Base-by-base conservation (phyloP, 2,329 filamentous ascomycete species). In the Talaromyces sp. region DNA sequence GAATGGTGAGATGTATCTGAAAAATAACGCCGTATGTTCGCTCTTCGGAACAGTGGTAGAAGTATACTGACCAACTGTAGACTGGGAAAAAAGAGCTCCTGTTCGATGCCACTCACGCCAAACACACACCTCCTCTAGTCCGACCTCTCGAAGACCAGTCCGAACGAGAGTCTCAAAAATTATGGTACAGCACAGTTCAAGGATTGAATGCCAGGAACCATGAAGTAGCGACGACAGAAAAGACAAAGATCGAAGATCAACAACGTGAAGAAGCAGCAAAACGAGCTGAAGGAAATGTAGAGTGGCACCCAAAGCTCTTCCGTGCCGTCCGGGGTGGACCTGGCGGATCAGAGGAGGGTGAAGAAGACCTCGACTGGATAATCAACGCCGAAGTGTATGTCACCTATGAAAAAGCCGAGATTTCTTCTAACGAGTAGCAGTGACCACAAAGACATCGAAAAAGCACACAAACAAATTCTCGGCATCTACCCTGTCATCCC, bases 1-100 rank as follows among this genome's bases (percentile, higher is more conserved):
- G 95, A 95, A 90, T 70, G 91, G 92, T 64, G 92, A 98, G 76
- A 99, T 99, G 94, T 89, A 85, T 70, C 90, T 97, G 73, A 97
- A 93, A 76, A 86, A 97, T 74, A 75, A 93, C 68, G 86, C 86
- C 75, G 91, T 93, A 82, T 69, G 87, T 74, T 22, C n/a, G n/a
- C n/a, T 22, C 33, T 14, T 7, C 5, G 1, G 1, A 5, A 22
- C 9, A 0, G 52, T 39, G 52, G 33, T 22, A 50, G 47, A 9
- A 27, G n/a, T 35, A 10, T 35, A 33, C 16, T 41, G 8, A 61
- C 45, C 1, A 27, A 22, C 33, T 9, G 27, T 66, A 96, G 92
- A 97, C 92, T 59, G 92, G 93, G 50, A 90, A 96, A 71, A 95
- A 91, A 75, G 90, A 96, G 66, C 84, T 94, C 69, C 88, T 99